These are phyloP conservation scores for Cutaneotrichosporon sp. DNA, from an alignment of 1,284 basidiomycete genomes.

Conservation along the genomic window DNA sequence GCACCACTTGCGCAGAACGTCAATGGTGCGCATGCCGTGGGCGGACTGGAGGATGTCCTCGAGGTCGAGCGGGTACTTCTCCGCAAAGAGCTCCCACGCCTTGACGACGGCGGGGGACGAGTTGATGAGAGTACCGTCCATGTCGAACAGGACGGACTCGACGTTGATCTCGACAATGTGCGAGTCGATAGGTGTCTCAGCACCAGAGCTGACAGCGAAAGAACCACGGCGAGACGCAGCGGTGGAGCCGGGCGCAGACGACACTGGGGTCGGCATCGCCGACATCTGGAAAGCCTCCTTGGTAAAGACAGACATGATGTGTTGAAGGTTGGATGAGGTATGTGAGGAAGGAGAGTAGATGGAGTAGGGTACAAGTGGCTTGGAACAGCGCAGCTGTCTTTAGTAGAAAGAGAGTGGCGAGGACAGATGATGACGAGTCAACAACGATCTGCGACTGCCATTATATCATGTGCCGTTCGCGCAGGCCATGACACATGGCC, in stretches of 20 bases:
- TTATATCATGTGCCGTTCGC: too few relatives aligned
- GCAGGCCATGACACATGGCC: too few relatives aligned
- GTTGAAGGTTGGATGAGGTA: constrained; percentile 32
- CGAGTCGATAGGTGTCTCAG: constrained; percentile 69
- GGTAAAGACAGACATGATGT: constrained; percentile 48
- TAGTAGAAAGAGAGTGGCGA: not conserved
- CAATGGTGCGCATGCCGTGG: constrained; percentile 47
- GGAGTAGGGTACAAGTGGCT: not conserved
- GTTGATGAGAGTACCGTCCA: constrained; percentile 48
- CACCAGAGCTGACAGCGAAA: constrained; percentile 44
- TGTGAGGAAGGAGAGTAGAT: not conserved
- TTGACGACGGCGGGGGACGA: constrained; percentile 46
- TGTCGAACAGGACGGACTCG: constrained; percentile 48
- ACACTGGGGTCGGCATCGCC: constrained; percentile 38
- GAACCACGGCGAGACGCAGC: constrained; percentile 35
- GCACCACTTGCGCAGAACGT: constrained; percentile 48
- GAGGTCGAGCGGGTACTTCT: constrained; percentile 44
- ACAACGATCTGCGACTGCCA: too few relatives aligned
- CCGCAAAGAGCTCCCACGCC: constrained; percentile 46
- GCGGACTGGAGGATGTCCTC: constrained; percentile 45
- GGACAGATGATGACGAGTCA: constrained; percentile 1
- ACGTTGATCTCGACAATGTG: constrained; percentile 49
- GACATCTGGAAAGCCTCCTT: constrained; percentile 49
- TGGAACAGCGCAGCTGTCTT: constrained; percentile 1
- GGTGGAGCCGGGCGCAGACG: constrained; percentile 28